A percentile compares a stretch with the other conserved stretches of the same genome.
Evolutionary conservation across 805 yeast genomes (phyloP).

Genomic region (Saturnispora besseyi): DNA sequence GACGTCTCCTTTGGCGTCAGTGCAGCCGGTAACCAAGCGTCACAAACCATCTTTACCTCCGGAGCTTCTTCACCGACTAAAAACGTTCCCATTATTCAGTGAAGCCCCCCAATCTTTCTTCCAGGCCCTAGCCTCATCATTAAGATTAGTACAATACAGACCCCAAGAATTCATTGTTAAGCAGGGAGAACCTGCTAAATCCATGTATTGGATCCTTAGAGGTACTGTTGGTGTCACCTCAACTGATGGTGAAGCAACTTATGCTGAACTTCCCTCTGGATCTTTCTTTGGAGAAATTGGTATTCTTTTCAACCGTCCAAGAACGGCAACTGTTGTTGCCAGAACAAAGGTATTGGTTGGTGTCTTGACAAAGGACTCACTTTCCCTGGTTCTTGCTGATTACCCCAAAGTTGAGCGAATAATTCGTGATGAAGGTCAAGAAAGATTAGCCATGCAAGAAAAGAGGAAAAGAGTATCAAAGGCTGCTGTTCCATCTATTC

Average conservation of each 20-base stretch:
- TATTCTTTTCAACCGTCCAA: slow-evolving; percentile 61
- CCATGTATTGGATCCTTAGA: slow-evolving; percentile 74
- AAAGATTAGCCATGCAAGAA: slow-evolving; percentile 61
- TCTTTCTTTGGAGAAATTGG: slow-evolving; percentile 77
- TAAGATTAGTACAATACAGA: slow-evolving; percentile 50
- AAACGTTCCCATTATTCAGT: slow-evolving; percentile 55
- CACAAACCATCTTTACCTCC: slow-evolving; percentile 33
- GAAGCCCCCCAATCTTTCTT: slow-evolving; percentile 62
- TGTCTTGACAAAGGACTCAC: slow-evolving; percentile 55
- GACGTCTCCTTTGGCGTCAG: slow-evolving; percentile 1
- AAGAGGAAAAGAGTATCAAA: slow-evolving; percentile 43
- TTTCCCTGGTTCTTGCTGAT: slow-evolving; percentile 48
- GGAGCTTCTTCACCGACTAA: slow-evolving; percentile 42
- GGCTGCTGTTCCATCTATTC: slow-evolving; percentile 12
- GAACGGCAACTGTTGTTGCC: slow-evolving; percentile 74
- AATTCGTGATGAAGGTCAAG: slow-evolving; percentile 74
- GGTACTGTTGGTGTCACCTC: slow-evolving; percentile 73
- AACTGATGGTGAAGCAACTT: slow-evolving; percentile 66
- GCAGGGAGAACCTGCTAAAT: slow-evolving; percentile 62
- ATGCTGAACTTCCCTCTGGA: slow-evolving; percentile 62
- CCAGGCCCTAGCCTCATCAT: slow-evolving; percentile 46
- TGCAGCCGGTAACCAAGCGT: background rate
- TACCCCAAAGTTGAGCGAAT: slow-evolving; percentile 60
- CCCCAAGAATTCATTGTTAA: slow-evolving; percentile 65
- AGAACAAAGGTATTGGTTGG: slow-evolving; percentile 58